Conservation (phyloP, 2,329 filamentous ascomycete genomes). For the Calonectria pseudoturangicola region DNA sequence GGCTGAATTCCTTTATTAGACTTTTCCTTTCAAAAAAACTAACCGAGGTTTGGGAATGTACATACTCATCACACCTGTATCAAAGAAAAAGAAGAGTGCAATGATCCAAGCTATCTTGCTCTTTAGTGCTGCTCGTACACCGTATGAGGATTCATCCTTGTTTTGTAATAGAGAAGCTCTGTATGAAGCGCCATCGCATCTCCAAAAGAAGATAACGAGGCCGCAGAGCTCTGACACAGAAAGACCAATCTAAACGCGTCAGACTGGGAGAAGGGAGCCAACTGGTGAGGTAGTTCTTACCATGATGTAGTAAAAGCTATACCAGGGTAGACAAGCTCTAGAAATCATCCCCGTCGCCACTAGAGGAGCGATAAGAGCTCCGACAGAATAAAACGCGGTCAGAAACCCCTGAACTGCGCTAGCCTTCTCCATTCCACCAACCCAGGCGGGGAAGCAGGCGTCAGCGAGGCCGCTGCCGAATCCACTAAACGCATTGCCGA, state of each 20-base stretch:
- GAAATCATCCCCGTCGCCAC: conserved; percentile 83
- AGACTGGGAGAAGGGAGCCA: conserved; percentile 63
- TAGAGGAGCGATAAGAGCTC: conserved; percentile 81
- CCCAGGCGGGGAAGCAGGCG: conserved; percentile 72
- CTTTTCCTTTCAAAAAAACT: too few relatives aligned
- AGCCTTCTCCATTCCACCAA: conserved; percentile 80
- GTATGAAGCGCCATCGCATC: conserved; percentile 20
- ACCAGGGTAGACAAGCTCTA: conserved; percentile 77
- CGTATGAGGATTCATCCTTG: neutral
- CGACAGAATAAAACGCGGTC: conserved; percentile 81
- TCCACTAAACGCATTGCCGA: conserved; percentile 80
- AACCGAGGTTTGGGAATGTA: neutral
- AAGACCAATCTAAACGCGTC: neutral
- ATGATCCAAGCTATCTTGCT: conserved; percentile 27
- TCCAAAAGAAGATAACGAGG: conserved; percentile 20
- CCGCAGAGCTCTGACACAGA: conserved; percentile 29
- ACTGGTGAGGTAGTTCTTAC: conserved; percentile 63
- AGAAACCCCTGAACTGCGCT: conserved; percentile 82
- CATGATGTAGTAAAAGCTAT: conserved; percentile 85
- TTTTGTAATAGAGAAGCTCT: neutral
- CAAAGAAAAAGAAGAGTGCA: conserved; percentile 17
- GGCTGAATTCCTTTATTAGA: neutral
- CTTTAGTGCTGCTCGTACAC: conserved; percentile 11
- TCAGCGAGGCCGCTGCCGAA: conserved; percentile 82
- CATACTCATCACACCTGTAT: conserved; percentile 25